Percentiles rank a stretch among this genome's conserved stretches.
Evolutionary conservation across 176 grass and related monocot genomes (phyloP).

Genomic region (Dactylis glomerata): DNA sequence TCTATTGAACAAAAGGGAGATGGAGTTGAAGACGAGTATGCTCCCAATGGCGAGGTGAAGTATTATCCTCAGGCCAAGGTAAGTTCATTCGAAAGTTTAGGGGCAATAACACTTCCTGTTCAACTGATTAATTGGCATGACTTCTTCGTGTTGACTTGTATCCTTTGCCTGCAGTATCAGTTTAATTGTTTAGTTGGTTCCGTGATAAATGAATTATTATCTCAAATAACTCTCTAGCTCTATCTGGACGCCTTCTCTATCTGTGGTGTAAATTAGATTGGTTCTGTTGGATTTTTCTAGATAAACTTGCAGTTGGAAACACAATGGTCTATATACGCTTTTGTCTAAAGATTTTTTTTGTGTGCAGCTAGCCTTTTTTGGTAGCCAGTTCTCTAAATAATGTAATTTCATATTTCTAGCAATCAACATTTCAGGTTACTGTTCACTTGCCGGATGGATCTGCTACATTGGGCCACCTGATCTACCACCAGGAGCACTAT

Average conservation of each 20-base stretch:
- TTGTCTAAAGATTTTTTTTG: not conserved
- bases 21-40: not conserved
- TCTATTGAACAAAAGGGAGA: not conserved
- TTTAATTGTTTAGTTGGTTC: not conserved
- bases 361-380: not conserved
- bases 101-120: not conserved
- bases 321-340: not conserved
- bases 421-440: not conserved
- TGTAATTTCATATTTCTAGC: not conserved
- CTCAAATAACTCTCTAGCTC: not conserved
- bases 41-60: not conserved
- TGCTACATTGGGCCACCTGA: not conserved
- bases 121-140: not conserved
- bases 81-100: not conserved
- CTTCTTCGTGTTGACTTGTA: not conserved
- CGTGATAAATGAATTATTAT: not conserved
- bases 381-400: not conserved
- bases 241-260: not conserved
- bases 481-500: constrained; percentile 13
- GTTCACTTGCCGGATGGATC: not conserved
- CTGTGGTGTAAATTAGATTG: not conserved
- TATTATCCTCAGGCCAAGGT: not conserved
- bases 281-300: not conserved
- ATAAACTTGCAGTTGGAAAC: not conserved
- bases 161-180: not conserved